phyloP scores from a whole-genome alignment of 768 basidiomycete genomes.

The Rhodotorula diobovata region DNA sequence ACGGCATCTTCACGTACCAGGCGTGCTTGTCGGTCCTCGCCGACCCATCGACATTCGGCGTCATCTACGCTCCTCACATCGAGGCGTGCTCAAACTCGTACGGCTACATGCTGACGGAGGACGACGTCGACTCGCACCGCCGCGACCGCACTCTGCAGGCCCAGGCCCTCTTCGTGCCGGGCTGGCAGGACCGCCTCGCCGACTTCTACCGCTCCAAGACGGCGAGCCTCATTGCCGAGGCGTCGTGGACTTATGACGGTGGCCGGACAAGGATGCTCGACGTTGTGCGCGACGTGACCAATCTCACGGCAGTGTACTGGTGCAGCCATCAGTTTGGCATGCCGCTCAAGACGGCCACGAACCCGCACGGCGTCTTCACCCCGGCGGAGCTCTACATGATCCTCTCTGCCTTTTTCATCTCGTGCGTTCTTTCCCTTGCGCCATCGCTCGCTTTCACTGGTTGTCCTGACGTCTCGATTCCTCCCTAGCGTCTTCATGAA shows the following conservation, averaged over 20 bases:
- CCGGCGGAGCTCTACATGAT: constrained; percentile 12
- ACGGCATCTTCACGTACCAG: constrained; percentile 3
- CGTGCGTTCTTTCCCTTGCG: constrained; percentile 8
- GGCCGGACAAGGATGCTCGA: constrained; percentile 50
- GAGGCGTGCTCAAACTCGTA: background rate
- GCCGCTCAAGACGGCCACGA: constrained; percentile 24
- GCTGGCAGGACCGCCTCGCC: background rate
- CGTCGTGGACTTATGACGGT: constrained; percentile 1
- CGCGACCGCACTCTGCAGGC: constrained; percentile 5
- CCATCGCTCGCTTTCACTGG: background rate
- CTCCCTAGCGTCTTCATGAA: background rate
- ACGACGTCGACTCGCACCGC: background rate
- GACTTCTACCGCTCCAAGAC: constrained; percentile 9
- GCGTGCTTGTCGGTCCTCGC: background rate
- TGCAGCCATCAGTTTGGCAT: constrained; percentile 14
- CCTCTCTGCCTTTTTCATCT: constrained; percentile 20
- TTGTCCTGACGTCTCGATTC: background rate
- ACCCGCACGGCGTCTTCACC: constrained; percentile 26
- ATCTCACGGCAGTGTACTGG: constrained; percentile 47
- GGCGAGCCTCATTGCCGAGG: background rate
- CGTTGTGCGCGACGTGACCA: constrained; percentile 64
- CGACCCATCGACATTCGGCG: background rate
- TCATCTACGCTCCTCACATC: constrained; percentile 10
- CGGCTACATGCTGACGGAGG: background rate
- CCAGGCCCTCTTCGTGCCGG: background rate